phyloP scores from a whole-genome alignment of 768 basidiomycete genomes.

The Tricholoma sp. region DNA sequence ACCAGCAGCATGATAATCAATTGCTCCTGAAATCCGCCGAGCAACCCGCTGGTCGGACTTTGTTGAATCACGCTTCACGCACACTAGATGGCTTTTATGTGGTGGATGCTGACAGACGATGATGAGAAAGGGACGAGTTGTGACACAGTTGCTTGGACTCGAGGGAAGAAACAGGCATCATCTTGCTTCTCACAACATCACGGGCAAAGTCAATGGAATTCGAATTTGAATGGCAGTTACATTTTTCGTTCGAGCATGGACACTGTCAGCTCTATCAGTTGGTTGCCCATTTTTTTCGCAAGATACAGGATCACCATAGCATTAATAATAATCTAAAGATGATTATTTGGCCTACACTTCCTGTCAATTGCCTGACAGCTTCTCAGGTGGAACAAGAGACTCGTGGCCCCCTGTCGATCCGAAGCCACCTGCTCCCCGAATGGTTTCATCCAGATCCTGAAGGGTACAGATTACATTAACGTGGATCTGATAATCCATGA shows the following conservation, averaged over 20 bases:
- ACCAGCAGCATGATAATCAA: constrained; percentile 25
- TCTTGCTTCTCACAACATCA: no score
- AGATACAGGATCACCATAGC: not conserved
- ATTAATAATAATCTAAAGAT: not conserved
- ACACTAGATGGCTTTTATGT: constrained; percentile 54
- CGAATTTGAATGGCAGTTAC: no score
- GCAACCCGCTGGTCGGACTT: constrained; percentile 27
- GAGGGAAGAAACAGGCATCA: not conserved
- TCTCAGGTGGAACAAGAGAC: constrained; percentile 22
- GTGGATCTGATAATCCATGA: not conserved
- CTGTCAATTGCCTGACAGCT: not conserved
- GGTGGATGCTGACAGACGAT: constrained; percentile 47
- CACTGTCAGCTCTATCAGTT: not conserved
- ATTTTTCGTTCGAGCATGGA: not conserved
- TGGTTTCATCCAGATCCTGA: constrained; percentile 81
- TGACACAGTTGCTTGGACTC: not conserved
- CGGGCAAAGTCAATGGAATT: not conserved
- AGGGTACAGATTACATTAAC: not conserved
- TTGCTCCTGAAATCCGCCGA: constrained; percentile 8
- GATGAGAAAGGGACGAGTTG: constrained; percentile 1
- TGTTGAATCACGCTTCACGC: constrained; percentile 49
- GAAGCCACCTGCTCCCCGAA: constrained; percentile 82
- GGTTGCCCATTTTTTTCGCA: not conserved
- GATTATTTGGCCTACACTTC: not conserved
- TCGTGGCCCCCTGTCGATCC: constrained; percentile 91